Evolutionary conservation across 108 stramenopile species (phyloP).

Genomic region (Cylindrotheca fusiformis): DNA sequence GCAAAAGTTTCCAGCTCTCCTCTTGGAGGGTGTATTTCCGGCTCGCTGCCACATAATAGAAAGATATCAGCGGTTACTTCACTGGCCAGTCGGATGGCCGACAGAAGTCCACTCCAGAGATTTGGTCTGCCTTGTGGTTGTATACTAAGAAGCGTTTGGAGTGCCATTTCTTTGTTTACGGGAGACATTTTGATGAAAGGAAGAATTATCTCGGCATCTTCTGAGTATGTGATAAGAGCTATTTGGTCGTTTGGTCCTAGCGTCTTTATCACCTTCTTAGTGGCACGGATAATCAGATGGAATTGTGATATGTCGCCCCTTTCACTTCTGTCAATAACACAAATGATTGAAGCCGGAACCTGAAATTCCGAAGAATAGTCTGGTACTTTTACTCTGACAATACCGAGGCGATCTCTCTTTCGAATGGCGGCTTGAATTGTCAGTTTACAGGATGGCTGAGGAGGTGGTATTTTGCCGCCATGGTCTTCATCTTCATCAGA

Average conservation of each 20-base stretch:
- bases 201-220: not conserved
- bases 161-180: not conserved
- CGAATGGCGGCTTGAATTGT: not conserved
- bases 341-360: constrained; percentile 3
- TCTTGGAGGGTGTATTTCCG: constrained; percentile 38
- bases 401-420: not conserved
- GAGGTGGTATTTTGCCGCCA: not conserved
- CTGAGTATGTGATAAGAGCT: not conserved
- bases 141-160: not conserved
- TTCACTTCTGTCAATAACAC: constrained; percentile 27
- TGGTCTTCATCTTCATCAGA: not conserved
- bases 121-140: not conserved
- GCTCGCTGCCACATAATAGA: constrained; percentile 23
- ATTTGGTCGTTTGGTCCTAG: not conserved
- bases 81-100: not conserved
- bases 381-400: constrained; percentile 4
- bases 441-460: not conserved
- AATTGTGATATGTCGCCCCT: constrained; percentile 15
- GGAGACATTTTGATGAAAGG: not conserved
- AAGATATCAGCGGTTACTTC: not conserved
- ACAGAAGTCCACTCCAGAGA: not conserved
- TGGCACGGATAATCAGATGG: not conserved
- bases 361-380: not conserved
- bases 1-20: constrained; percentile 32
- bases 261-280: not conserved